A percentile compares a stretch with the other conserved stretches of the same genome.
phyloP scores from a whole-genome alignment of 2,329 filamentous ascomycete species.

The Ophiostoma fasciatum region DNA sequence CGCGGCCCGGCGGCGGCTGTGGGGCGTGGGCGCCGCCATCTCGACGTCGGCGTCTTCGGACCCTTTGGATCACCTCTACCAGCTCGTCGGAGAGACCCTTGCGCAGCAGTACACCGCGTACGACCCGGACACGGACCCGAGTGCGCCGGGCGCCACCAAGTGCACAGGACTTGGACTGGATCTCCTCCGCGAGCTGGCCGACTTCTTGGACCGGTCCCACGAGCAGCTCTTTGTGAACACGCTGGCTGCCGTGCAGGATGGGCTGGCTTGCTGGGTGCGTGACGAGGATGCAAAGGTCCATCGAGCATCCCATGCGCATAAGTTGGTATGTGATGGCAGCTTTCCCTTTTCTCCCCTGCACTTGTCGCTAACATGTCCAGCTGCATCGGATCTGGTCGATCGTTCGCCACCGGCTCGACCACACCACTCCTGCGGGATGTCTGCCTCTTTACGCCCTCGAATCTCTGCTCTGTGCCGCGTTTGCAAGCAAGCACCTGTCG shows the following conservation, averaged over 20 bases:
- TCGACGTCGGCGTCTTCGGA: constrained; percentile 33
- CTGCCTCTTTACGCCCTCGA: constrained; percentile 39
- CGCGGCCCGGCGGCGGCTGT: constrained; percentile 48
- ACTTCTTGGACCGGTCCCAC: constrained; percentile 36
- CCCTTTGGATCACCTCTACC: constrained; percentile 53
- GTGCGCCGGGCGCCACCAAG: too few species aligned
- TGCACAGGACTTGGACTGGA: too few species aligned
- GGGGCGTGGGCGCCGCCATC: constrained; percentile 45
- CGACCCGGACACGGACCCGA: too few species aligned
- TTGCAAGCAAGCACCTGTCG: constrained; percentile 39
- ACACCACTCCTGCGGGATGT: constrained; percentile 21
- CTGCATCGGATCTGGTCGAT: constrained; percentile 34
- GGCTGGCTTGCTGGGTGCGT: constrained; percentile 47
- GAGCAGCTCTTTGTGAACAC: constrained; percentile 36
- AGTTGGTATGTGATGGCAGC: too few species aligned
- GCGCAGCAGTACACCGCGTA: constrained; percentile 32
- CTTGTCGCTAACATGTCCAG: constrained; percentile 22
- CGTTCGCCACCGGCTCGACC: constrained; percentile 26
- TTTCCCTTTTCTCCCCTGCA: not conserved
- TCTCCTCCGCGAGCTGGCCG: constrained; percentile 38
- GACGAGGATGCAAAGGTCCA: constrained; percentile 34
- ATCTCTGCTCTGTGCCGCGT: constrained; percentile 37
- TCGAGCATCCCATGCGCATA: constrained; percentile 26
- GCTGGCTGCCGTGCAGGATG: constrained; percentile 45
- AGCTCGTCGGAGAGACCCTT: constrained; percentile 39